Base-by-base conservation (phyloP, 495 filamentous ascomycete species). In the Darksidea phi region DNA sequence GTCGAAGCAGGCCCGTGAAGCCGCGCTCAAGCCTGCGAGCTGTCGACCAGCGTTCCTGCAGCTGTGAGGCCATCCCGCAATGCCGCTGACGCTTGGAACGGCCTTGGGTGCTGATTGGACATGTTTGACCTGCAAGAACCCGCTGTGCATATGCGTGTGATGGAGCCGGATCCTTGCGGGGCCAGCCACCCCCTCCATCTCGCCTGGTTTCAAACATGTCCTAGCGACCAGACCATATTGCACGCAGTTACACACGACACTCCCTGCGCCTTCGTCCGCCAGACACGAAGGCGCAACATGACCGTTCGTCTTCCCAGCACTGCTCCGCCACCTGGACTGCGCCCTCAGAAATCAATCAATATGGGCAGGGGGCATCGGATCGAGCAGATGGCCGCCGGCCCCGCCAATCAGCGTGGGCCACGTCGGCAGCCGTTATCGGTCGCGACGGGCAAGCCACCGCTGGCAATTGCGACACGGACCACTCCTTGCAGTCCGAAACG, bases 61-160 rank as follows among this genome's bases (percentile, higher is more conserved):
- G 61, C 55, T 64, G 47, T 36, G 34, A 54, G 54, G 54, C 20
- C 57, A 52, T 66, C 58, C 62, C 62, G 62, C 61, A 57, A 42
- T 56, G 43, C 61, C 52, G 51, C 3, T 41, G 24, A 34, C 24
- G 28, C 51, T 67, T 54, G 50, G 28, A 41, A 34, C 34, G 12
- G n/a, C 26, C 25, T 2, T 4, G 57, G 17, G 0, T 26, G n/a
- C 13, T 68, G 61, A 64, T 69, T 66, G 67, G 67, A 12, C 53
- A 49, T 55, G 60, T 59, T 38, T 37, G 15, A 46, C 25, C 67
- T 69, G 67, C 67, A 69, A 20, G 36, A 38, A 63, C 67, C 67
- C 67, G 67, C 59, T 24, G 18, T 67, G 63, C 67, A 69, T 69
- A 69, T 69, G 67, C 63, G 49, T 61, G 67, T 67, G 67, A 69